Conservation (phyloP, 192 early-diverging fungal genomes). For the Backusella psychrophila region DNA sequence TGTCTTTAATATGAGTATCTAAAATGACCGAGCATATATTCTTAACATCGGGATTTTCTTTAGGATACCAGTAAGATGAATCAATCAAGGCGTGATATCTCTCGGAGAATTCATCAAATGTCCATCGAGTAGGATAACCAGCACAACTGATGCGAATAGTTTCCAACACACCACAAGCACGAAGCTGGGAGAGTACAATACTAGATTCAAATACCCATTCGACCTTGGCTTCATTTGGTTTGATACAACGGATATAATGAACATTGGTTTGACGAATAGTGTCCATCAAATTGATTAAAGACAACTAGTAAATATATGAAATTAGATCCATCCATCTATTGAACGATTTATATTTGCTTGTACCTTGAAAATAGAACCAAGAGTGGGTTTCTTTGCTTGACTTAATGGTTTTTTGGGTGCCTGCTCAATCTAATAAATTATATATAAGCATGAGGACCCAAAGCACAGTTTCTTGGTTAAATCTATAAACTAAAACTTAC, state of each 20-base stretch:
- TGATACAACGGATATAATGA: constrained; percentile 99
- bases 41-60: constrained; percentile 42
- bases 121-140: constrained; percentile 95
- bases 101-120: constrained; percentile 91
- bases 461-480: not conserved
- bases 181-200: constrained; percentile 91
- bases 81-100: constrained; percentile 62
- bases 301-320: constrained; percentile 37
- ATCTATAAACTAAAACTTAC: not conserved
- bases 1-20: constrained; percentile 65
- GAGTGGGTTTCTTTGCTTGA: constrained; percentile 78
- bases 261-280: constrained; percentile 91
- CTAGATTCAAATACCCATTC: constrained; percentile 92
- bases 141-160: constrained; percentile 98
- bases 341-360: not conserved
- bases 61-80: constrained; percentile 47
- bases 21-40: constrained; percentile 63
- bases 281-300: constrained; percentile 92
- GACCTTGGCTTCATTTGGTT: constrained; percentile 93
- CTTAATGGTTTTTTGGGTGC: constrained; percentile 45
- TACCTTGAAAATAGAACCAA: constrained; percentile 92
- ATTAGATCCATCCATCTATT: not conserved
- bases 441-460: not conserved
- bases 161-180: constrained; percentile 99
- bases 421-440: constrained; percentile 10